Evolutionary conservation across 2,329 filamentous ascomycete species (phyloP).

Genomic region (Diaporthe citriasiana): DNA sequence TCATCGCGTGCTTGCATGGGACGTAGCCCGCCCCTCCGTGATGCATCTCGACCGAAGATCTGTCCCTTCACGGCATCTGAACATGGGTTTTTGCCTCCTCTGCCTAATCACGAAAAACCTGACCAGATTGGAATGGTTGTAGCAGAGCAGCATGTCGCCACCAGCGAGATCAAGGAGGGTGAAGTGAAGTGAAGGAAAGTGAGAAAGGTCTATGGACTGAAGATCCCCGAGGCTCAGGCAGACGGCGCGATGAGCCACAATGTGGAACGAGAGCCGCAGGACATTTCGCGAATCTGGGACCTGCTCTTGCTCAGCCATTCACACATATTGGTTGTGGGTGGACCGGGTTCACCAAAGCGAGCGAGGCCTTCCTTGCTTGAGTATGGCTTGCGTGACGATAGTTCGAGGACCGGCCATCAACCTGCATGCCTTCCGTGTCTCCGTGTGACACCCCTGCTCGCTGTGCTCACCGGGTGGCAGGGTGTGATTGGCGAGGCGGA

Average conservation of each 20-base stretch:
- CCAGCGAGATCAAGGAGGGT: background rate
- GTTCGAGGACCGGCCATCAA: slow-evolving; percentile 12
- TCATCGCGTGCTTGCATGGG: slow-evolving; percentile 23
- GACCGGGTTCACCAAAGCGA: slow-evolving; percentile 7
- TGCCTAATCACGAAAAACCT: background rate
- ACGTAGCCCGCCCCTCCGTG: slow-evolving; percentile 8
- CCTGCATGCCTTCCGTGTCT: slow-evolving; percentile 23
- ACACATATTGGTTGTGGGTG: slow-evolving; percentile 15
- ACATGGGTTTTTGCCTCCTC: background rate
- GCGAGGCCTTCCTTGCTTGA: slow-evolving; percentile 6
- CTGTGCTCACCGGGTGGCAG: slow-evolving; percentile 17
- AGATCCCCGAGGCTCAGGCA: slow-evolving; percentile 30
- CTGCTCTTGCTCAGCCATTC: slow-evolving; percentile 25
- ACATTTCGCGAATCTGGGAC: background rate
- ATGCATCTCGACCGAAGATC: slow-evolving; percentile 18
- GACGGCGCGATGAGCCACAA: slow-evolving; percentile 34
- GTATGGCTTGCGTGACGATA: slow-evolving; percentile 20
- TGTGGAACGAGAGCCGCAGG: slow-evolving; percentile 13
- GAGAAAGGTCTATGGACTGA: background rate
- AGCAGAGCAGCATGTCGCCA: background rate
- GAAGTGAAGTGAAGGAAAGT: background rate
- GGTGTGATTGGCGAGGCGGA: slow-evolving; percentile 28
- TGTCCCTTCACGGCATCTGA: background rate
- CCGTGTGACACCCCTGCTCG: background rate
- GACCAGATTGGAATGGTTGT: background rate